These are phyloP conservation scores for Rosa multiflora DNA, from an alignment of 306 rosid genomes.

Conservation along the genomic window DNA sequence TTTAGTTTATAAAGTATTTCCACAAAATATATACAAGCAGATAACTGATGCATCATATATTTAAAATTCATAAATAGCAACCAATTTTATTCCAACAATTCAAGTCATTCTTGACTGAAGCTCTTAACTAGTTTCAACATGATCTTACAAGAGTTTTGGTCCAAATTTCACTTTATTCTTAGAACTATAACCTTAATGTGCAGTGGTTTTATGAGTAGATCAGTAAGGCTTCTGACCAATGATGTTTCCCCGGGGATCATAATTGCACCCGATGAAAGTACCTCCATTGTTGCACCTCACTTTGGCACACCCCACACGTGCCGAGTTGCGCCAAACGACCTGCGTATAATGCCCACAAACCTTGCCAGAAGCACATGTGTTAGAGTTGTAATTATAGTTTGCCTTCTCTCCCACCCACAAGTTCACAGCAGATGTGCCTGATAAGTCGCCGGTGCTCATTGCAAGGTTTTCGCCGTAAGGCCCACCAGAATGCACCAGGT, in stretches of 20 bases:
- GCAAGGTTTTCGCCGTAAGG: constrained; percentile 40
- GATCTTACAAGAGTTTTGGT: neutral
- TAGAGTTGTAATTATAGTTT: constrained; percentile 32
- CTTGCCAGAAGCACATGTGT: constrained; percentile 32
- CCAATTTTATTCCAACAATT: neutral
- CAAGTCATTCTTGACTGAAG: neutral
- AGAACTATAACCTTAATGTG: neutral
- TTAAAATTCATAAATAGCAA: too few species aligned
- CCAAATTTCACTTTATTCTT: neutral
- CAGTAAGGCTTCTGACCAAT: constrained; percentile 40
- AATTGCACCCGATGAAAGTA: constrained; percentile 53
- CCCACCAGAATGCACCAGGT: constrained; percentile 23
- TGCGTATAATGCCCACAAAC: constrained; percentile 47
- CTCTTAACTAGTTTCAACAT: neutral
- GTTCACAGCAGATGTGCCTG: constrained; percentile 31
- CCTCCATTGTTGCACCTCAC: constrained; percentile 38
- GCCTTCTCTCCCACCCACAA: constrained; percentile 47
- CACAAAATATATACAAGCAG: neutral
- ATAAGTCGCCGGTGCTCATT: constrained; percentile 8
- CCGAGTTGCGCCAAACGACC: constrained; percentile 30
- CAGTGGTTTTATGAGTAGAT: neutral
- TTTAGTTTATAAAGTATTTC: too few species aligned
- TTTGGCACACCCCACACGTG: constrained; percentile 8
- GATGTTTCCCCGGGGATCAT: constrained; percentile 53
- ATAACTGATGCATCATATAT: neutral